phyloP scores from a whole-genome alignment of 306 rosid genomes.

The Oemleria cerasiformis region DNA sequence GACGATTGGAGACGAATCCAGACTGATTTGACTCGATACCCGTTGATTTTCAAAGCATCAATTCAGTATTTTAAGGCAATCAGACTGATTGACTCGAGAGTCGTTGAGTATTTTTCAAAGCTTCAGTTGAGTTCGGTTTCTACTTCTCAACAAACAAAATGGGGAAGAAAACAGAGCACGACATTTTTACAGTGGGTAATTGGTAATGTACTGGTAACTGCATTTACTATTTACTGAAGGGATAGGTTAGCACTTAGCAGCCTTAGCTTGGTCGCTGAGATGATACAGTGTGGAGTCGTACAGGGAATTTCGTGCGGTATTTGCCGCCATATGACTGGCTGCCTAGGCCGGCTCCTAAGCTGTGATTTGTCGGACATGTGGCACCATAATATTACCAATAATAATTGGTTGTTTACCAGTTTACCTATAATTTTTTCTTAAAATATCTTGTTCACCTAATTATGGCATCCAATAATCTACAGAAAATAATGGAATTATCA shows the following conservation, averaged over 20 bases:
- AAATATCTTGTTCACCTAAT: neutral
- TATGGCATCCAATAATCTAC: neutral
- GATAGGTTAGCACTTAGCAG: too few relatives aligned
- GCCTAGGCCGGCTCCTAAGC: neutral
- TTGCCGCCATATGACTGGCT: conserved; percentile 3
- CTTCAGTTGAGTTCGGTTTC: neutral
- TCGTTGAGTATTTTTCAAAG: neutral
- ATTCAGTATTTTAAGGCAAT: neutral
- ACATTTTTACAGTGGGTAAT: neutral
- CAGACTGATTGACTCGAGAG: too few relatives aligned
- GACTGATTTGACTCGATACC: neutral
- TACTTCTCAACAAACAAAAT: conserved; percentile 2
- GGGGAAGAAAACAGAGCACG: neutral
- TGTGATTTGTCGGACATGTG: neutral
- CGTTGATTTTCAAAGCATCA: conserved; percentile 16
- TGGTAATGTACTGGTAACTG: neutral
- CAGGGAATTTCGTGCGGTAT: neutral
- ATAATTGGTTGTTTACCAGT: neutral
- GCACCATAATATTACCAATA: neutral
- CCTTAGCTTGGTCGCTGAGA: neutral
- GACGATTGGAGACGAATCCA: neutral
- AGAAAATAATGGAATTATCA: neutral
- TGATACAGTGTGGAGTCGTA: neutral
- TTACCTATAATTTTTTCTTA: neutral
- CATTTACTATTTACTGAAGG: neutral